These are phyloP conservation scores for Raddia distichophylla DNA, from an alignment of 176 grass and related monocot species.

Conservation along the genomic window DNA sequence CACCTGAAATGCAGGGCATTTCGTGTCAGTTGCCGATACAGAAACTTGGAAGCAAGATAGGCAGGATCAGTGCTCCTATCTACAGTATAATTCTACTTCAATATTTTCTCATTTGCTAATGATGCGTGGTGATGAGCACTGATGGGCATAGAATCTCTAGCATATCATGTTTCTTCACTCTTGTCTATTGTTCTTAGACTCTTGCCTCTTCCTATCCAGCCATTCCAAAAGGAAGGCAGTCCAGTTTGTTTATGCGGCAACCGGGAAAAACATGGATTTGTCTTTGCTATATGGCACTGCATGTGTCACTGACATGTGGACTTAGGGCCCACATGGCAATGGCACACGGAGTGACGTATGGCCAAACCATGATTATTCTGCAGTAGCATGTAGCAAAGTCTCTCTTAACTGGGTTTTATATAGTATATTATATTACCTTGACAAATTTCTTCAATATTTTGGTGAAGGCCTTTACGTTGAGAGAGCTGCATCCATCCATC, in stretches of 20 bases:
- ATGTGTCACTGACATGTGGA: too few relatives aligned
- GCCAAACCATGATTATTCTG: too few relatives aligned
- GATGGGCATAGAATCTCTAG: too few relatives aligned
- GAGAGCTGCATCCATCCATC: slow-evolving; percentile 58
- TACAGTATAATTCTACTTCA: too few relatives aligned
- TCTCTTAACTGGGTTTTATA: too few relatives aligned
- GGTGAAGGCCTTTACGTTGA: slow-evolving; percentile 89
- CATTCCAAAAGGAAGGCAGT: slow-evolving; percentile 11
- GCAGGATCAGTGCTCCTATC: background rate
- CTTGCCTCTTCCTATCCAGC: slow-evolving; percentile 17
- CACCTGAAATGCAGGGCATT: slow-evolving; percentile 51
- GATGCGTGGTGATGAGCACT: background rate
- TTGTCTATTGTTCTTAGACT: background rate
- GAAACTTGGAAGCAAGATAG: background rate
- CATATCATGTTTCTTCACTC: slow-evolving; percentile 2
- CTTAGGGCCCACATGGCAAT: too few relatives aligned
- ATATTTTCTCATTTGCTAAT: too few relatives aligned
- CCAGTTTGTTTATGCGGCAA: background rate
- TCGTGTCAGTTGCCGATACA: slow-evolving; percentile 12
- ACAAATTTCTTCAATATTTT: slow-evolving; percentile 97
- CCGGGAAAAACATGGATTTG: too few relatives aligned
- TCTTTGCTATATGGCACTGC: too few relatives aligned
- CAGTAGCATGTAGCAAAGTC: too few relatives aligned
- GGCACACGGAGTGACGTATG: too few relatives aligned
- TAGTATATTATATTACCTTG: slow-evolving; percentile 57